Base-by-base conservation (phyloP, 176 grass and related monocot species). In the Juncus effusus region DNA sequence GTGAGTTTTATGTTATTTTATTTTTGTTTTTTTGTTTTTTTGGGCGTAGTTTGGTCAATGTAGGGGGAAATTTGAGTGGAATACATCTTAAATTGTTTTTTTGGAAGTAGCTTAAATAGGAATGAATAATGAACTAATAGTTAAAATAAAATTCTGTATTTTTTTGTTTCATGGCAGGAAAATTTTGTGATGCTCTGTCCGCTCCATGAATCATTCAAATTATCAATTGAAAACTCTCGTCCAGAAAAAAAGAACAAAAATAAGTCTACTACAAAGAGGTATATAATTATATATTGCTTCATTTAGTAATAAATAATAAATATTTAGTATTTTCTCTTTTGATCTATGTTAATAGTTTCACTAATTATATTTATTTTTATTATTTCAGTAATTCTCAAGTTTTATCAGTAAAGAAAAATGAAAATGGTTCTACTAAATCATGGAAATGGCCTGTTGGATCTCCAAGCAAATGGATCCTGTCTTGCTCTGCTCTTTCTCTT, bases 121-220 rank as follows among this genome's bases (percentile, higher is more conserved):
- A 28, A 13, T 39, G 51, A 47, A 54, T 5, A 52, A 16, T 68
- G 65, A 54, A 3, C 35, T 28, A 38, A 6, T 51, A 40, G 61
- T 36, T 19, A 15, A 14, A 13, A 11, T 67, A 67, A 52, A 67
- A 4, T 12, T 11, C 38, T 16, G 39, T 4, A 59, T 45, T n/a
- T 38, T 56, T 40, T 11, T 39, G 13, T 52, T 39, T 64, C 59
- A 10, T 82, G 52, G 9, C 77, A 96, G 92, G 81, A 91, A 77
- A 96, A 96, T 44, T 96, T 96, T 88, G 87, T 96, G 65, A 88
- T 96, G 92, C 59, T 96, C 13, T 96, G 92, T 66, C 87, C 87
- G 65, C 76, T 91, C 12, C 92, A 96, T 76, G 56, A 6, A 13
- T 82, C 76, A 54, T 81, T 74, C 16, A 88, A 79, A 70, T 74